Evolutionary conservation across 495 filamentous ascomycete genomes (phyloP), one percentile per base, ranked within the genome.

Genomic region (Sabuloglossum arenarium): DNA sequence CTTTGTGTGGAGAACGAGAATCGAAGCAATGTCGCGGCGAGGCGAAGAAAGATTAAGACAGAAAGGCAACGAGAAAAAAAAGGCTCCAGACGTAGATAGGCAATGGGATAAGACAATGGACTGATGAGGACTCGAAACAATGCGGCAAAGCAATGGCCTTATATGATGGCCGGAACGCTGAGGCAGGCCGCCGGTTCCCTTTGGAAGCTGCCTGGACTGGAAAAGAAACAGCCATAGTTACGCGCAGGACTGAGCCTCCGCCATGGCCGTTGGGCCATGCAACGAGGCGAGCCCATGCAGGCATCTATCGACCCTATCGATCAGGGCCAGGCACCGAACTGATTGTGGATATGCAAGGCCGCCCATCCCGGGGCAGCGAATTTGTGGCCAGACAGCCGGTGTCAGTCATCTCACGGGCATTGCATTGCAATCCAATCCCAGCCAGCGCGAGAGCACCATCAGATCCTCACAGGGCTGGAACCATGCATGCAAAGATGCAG

Each of bases 201-300:
- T n/a, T 23, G 47, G 28, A 51, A 51, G 47, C 24, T 51, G 47
- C 47, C 47, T 51, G 34, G 34, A 39, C 47, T 51, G 39, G 39
- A 43, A 43, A 43, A 43, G 39, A 8, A 47, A 47, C 21, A 47
- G 16, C 27, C 47, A 51, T 3, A n/a, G n/a, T n/a, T n/a, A 1
- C 24, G 23, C 47, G 47, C 23, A 27, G 23, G 21, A 51, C 47
- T 51, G 47, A 51, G 47, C 47, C 47, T 51, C 47, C 24, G n/a
- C n/a, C n/a, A 29, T 10, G 45, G 47, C 47, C 47, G 47, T 47
- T 47, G 47, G 47, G 28, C 47, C 47, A 51, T 51, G 28, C 47
- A 29, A 12, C 47, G 16, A 51, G 47, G 47, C 47, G 47, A 49
- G 45, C n/a, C 14, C 47, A 1, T 27, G 28, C 47, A 51, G 47